Evolutionary conservation across 805 yeast genomes (phyloP).

Genomic region (Wickerhamomyces bisporus): DNA sequence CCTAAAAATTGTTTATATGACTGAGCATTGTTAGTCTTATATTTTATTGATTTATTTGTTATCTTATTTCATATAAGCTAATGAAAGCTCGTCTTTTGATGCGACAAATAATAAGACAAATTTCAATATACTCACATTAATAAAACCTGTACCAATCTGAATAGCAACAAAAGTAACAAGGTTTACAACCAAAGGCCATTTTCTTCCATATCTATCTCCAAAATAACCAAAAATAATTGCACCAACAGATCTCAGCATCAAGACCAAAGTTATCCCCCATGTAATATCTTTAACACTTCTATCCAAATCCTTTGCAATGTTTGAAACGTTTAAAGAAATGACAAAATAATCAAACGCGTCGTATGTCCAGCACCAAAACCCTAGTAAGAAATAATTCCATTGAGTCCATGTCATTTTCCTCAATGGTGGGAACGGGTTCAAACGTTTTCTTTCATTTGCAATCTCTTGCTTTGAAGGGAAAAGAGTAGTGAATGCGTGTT

Average conservation of each 20-base stretch:
- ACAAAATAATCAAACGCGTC: conserved; percentile 63
- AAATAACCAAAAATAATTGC: conserved; percentile 55
- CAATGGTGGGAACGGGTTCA: conserved; percentile 64
- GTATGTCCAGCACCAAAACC: conserved; percentile 58
- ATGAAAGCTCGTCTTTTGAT: too few species aligned
- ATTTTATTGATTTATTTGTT: too few species aligned
- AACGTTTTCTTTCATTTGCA: conserved; percentile 30
- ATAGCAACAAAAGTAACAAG: conserved; percentile 41
- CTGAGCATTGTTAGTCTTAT: too few species aligned
- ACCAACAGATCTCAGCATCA: conserved; percentile 66
- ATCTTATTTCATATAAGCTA: too few species aligned
- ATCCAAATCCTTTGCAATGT: conserved; percentile 41
- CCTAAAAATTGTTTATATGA: conserved; percentile 55
- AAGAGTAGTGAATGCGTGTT: conserved; percentile 45
- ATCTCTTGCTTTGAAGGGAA: conserved; percentile 40
- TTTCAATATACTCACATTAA: too few species aligned
- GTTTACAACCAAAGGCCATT: conserved; percentile 49
- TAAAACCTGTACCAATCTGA: conserved; percentile 63
- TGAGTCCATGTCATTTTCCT: conserved; percentile 40
- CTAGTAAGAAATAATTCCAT: conserved; percentile 51
- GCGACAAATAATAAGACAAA: too few species aligned
- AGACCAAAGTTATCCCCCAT: conserved; percentile 56
- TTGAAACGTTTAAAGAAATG: conserved; percentile 45
- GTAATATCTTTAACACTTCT: conserved; percentile 46
- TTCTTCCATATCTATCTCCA: conserved; percentile 59